Evolutionary conservation across 768 basidiomycete genomes (phyloP).

Genomic region (Boletus vinaceobasis): DNA sequence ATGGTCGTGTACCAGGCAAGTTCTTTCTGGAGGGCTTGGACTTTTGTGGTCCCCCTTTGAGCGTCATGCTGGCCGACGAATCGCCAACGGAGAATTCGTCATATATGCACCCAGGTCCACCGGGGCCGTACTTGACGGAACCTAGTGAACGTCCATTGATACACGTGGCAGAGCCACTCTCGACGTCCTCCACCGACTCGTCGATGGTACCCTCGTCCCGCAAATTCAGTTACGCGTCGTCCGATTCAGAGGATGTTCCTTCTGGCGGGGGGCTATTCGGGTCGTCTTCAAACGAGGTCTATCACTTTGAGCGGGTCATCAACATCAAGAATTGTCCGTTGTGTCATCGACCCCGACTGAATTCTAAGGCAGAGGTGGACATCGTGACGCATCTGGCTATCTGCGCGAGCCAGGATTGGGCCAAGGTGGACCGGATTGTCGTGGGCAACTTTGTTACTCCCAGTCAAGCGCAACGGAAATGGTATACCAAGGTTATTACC

Average conservation of each 20-base stretch:
- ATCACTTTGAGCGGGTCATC: conserved; percentile 78
- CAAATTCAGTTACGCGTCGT: conserved; percentile 41
- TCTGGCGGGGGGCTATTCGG: conserved; percentile 5
- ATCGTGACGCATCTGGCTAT: conserved; percentile 97
- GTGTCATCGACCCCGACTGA: conserved; percentile 85
- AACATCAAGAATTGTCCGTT: conserved; percentile 94
- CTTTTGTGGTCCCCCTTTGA: conserved; percentile 55
- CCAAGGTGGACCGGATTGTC: conserved; percentile 80
- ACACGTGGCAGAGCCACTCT: conserved; percentile 30
- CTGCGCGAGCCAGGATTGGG: conserved; percentile 93
- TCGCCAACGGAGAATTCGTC: conserved; percentile 22
- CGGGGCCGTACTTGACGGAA: conserved; percentile 39
- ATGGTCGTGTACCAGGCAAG: conserved; percentile 31
- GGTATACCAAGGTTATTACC: conserved; percentile 86
- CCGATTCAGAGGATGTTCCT: conserved; percentile 43
- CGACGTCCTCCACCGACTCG: conserved; percentile 8
- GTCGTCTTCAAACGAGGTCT: conserved; percentile 24
- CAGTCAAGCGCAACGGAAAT: conserved; percentile 94
- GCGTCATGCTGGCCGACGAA: conserved; percentile 29
- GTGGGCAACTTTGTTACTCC: conserved; percentile 95
- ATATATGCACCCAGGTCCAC: conserved; percentile 8
- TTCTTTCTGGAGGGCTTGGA: conserved; percentile 53
- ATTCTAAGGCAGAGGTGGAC: conserved; percentile 85
- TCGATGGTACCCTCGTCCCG: conserved; percentile 16
- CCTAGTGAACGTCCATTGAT: conserved; percentile 43